Conservation (phyloP, 2,329 filamentous ascomycete genomes). For the Pestalotiopsis sp. region DNA sequence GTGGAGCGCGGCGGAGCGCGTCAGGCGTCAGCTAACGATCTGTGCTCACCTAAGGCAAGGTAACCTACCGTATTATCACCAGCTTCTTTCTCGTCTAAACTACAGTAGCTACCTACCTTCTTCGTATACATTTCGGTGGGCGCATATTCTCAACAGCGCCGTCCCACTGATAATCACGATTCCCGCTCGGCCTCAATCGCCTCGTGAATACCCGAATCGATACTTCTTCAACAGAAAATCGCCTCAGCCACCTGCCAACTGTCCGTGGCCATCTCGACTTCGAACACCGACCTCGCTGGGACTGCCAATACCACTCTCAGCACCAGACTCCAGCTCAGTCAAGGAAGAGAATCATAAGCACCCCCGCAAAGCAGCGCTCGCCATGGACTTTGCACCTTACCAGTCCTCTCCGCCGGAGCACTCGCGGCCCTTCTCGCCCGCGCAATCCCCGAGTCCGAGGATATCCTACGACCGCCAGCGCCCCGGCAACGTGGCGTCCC, state of each 20-base stretch:
- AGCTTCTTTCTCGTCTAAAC: not conserved
- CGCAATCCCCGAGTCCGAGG: constrained; percentile 51
- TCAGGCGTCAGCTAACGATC: not conserved
- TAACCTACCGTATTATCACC: not conserved
- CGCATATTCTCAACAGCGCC: not conserved
- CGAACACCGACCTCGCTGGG: not conserved
- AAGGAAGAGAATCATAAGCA: not conserved
- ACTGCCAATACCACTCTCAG: not conserved
- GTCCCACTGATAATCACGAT: not conserved
- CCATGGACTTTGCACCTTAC: constrained; percentile 95
- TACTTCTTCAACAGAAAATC: not conserved
- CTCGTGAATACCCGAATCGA: not conserved
- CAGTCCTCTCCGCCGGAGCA: constrained; percentile 90
- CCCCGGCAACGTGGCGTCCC: constrained; percentile 46
- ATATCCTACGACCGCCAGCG: constrained; percentile 60
- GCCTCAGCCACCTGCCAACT: not conserved
- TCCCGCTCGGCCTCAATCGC: not conserved
- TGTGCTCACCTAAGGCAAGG: not conserved
- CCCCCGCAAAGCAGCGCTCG: not conserved
- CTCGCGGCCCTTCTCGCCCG: constrained; percentile 77
- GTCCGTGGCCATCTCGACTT: not conserved
- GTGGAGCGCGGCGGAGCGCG: not conserved
- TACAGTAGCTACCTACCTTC: not conserved
- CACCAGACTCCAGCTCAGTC: not conserved
- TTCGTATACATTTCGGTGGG: not conserved